phyloP scores from a whole-genome alignment of 106 monocot species.

The Triglochin maritima region DNA sequence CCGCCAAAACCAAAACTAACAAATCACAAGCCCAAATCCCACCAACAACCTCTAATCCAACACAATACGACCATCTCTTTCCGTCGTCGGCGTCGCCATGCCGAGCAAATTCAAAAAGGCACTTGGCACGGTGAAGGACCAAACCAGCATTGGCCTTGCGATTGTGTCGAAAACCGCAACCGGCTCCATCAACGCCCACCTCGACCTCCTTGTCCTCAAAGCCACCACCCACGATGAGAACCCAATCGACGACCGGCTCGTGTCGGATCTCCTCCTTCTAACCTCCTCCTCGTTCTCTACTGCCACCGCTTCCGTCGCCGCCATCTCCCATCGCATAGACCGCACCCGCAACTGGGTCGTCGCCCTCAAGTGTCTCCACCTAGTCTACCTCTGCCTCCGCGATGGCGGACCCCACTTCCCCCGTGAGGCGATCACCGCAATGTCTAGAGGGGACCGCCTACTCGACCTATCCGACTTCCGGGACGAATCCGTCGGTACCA shows the following conservation, averaged over 20 bases:
- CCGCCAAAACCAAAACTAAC: too few species aligned
- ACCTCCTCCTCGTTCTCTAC: conserved; percentile 21
- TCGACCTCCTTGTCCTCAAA: conserved; percentile 50
- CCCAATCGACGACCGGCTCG: conserved; percentile 24
- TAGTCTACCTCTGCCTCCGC: conserved; percentile 26
- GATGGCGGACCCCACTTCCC: conserved; percentile 34
- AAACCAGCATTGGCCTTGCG: conserved; percentile 54
- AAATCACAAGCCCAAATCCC: too few species aligned
- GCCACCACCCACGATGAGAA: conserved; percentile 58
- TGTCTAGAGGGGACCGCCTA: conserved; percentile 10
- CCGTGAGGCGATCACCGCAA: conserved; percentile 17
- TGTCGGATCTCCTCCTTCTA: conserved; percentile 27
- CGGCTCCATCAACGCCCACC: conserved; percentile 4
- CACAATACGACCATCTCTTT: too few species aligned
- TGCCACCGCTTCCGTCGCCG: conserved; percentile 19
- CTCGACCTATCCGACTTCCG: conserved; percentile 43
- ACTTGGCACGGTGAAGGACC: conserved; percentile 47
- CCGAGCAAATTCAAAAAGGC: conserved; percentile 40
- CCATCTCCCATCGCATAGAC: conserved; percentile 38
- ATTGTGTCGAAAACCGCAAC: conserved; percentile 17
- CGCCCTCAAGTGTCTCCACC: conserved; percentile 48
- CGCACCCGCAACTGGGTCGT: conserved; percentile 49
- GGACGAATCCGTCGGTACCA: conserved; percentile 10
- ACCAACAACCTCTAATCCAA: too few species aligned
- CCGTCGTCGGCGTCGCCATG: conserved; percentile 15